Conservation (phyloP, 2,329 filamentous ascomycete genomes). For the Hymenoscyphus fraxineus region DNA sequence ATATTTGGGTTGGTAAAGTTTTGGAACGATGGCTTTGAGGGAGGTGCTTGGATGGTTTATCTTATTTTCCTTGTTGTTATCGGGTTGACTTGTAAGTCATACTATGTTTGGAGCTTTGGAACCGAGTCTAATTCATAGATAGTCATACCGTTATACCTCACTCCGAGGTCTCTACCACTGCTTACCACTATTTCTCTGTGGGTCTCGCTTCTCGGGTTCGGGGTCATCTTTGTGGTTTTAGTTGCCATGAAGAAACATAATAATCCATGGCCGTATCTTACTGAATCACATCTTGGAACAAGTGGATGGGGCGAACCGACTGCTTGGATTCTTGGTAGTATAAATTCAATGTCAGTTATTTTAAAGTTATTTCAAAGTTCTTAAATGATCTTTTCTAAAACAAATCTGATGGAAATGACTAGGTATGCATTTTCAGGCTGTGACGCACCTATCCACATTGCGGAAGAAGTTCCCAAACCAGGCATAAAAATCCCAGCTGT, state of each 20-base stretch:
- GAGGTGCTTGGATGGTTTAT: slow-evolving; percentile 9
- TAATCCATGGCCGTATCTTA: slow-evolving; percentile 7
- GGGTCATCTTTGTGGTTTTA: neutral
- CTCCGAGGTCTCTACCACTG: neutral
- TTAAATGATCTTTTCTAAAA: neutral
- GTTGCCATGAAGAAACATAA: slow-evolving; percentile 1
- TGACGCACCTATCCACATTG: slow-evolving; percentile 40
- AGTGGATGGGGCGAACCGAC: slow-evolving; percentile 12
- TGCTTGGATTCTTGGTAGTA: slow-evolving; percentile 14
- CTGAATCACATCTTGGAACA: slow-evolving; percentile 9
- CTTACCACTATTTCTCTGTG: neutral
- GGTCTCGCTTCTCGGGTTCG: neutral
- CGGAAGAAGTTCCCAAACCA: slow-evolving; percentile 65
- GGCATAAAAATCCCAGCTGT: slow-evolving; percentile 65
- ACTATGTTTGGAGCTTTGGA: neutral
- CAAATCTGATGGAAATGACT: neutral
- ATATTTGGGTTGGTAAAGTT: slow-evolving; percentile 13
- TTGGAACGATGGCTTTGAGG: slow-evolving; percentile 9
- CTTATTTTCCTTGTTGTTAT: slow-evolving; percentile 3
- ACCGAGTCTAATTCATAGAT: neutral
- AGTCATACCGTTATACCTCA: slow-evolving; percentile 1
- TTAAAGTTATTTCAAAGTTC: too few relatives aligned
- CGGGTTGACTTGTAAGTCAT: neutral
- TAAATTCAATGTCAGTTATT: slow-evolving; percentile 9
- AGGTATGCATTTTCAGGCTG: slow-evolving; percentile 11